A percentile compares a stretch with the other conserved stretches of the same genome.
Evolutionary conservation across 345 rosid species (phyloP).

Genomic region (Eucalyptus sideroxylon): DNA sequence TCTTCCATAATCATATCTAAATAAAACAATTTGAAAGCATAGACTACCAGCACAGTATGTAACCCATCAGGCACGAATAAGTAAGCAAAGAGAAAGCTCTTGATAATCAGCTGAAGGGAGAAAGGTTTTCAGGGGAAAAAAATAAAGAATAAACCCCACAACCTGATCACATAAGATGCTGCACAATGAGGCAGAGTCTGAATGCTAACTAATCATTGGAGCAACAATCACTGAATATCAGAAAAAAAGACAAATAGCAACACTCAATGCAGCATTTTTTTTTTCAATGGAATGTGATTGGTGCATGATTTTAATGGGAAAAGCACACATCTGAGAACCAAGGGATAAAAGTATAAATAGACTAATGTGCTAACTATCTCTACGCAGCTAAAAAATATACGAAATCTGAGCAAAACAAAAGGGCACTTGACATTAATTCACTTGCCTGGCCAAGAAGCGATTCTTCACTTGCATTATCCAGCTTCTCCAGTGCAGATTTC

Average conservation of each 20-base stretch:
- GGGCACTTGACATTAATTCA: not conserved
- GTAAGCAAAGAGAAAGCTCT: not conserved
- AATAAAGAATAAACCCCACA: not conserved
- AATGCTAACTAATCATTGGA: not conserved
- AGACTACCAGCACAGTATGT: not conserved
- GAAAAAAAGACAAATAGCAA: not conserved
- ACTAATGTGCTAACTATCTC: not conserved
- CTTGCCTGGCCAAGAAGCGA: slow-evolving; percentile 86
- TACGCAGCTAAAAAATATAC: not conserved
- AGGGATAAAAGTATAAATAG: not conserved
- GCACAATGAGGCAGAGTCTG: not conserved
- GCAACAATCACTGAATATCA: not conserved
- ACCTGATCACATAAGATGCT: not conserved
- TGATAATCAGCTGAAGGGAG: not conserved
- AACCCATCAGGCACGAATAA: not conserved
- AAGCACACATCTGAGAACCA: not conserved
- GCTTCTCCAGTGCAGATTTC: slow-evolving; percentile 61
- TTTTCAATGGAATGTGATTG: not conserved
- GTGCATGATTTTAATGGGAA: not conserved
- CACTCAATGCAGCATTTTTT: not conserved
- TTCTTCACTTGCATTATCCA: slow-evolving; percentile 84
- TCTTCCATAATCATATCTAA: not conserved
- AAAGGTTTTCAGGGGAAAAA: not conserved
- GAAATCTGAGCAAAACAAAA: not conserved
- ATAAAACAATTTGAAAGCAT: not conserved